These are phyloP conservation scores for Cucurbita argyrosperma DNA, from an alignment of 306 rosid species.

Conservation along the genomic window DNA sequence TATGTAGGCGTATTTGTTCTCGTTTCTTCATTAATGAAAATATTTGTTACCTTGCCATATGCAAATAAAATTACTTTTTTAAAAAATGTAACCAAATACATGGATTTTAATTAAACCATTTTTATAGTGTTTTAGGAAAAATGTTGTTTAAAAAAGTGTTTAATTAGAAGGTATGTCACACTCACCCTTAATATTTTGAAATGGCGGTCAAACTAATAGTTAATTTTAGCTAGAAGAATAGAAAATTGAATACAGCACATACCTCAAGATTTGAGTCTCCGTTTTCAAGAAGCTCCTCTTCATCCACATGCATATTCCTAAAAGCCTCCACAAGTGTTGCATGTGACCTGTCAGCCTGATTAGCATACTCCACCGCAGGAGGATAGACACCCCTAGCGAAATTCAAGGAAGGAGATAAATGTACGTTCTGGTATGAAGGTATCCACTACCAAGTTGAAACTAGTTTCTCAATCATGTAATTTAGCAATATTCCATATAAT, in stretches of 20 bases:
- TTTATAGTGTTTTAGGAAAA: not conserved
- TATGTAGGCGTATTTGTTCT: too few relatives aligned
- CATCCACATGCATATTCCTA: conserved; percentile 61
- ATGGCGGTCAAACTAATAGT: not conserved
- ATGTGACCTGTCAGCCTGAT: conserved; percentile 42
- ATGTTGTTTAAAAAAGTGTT: not conserved
- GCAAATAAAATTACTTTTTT: too few relatives aligned
- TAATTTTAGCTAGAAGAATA: not conserved
- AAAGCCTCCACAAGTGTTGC: conserved; percentile 65
- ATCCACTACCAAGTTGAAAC: not conserved
- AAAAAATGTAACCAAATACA: not conserved
- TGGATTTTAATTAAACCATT: not conserved
- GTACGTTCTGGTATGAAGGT: not conserved
- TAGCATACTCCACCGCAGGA: conserved; percentile 61
- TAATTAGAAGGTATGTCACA: not conserved
- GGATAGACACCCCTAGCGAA: conserved; percentile 41
- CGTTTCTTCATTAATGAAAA: too few relatives aligned
- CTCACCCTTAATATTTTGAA: not conserved
- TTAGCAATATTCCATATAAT: not conserved
- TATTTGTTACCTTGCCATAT: too few relatives aligned
- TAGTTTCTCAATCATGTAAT: not conserved
- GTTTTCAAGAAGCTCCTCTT: conserved; percentile 56
- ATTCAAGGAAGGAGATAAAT: conserved; percentile 11
- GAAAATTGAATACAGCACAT: conserved; percentile 5
- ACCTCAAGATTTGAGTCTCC: conserved; percentile 66